phyloP scores from a whole-genome alignment of 2,329 filamentous ascomycete species.

The Fusarium decemcellulare region DNA sequence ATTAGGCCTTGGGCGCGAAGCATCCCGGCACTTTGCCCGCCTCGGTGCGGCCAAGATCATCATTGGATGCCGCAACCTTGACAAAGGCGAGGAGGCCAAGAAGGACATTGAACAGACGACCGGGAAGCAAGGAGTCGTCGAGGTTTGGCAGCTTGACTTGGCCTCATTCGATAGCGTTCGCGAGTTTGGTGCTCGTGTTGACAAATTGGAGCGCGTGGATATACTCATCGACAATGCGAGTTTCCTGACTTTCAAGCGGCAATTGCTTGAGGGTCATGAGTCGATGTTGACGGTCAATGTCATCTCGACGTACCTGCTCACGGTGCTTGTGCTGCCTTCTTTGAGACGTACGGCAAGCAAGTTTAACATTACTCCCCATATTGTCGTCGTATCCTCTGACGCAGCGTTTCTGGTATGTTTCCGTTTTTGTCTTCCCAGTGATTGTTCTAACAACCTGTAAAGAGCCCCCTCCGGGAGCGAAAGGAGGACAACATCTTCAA shows the following conservation, averaged over 20 bases:
- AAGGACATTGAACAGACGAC: slow-evolving; percentile 52
- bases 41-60: slow-evolving; percentile 59
- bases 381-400: slow-evolving; percentile 58
- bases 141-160: slow-evolving; percentile 63
- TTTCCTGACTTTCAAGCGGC: slow-evolving; percentile 28
- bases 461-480: slow-evolving; percentile 53
- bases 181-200: slow-evolving; percentile 52
- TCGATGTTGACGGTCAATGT: slow-evolving; percentile 62
- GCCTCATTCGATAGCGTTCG: slow-evolving; percentile 52
- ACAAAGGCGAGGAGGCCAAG: slow-evolving; percentile 59
- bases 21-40: slow-evolving; percentile 56
- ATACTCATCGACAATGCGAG: slow-evolving; percentile 59
- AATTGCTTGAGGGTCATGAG: slow-evolving; percentile 57
- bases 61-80: slow-evolving; percentile 56
- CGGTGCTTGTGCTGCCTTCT: slow-evolving; percentile 58
- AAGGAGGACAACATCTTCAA: slow-evolving; percentile 51
- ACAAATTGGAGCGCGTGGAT: slow-evolving; percentile 57
- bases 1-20: slow-evolving; percentile 58
- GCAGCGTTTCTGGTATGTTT: slow-evolving; percentile 35
- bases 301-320: slow-evolving; percentile 61
- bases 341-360: slow-evolving; percentile 54
- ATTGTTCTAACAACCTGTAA: not conserved
- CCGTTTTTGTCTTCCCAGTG: too few relatives aligned
- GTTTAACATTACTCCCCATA: slow-evolving; percentile 52
- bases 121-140: slow-evolving; percentile 44